Percentiles rank a stretch among this genome's conserved stretches.
phyloP scores from a whole-genome alignment of 108 stramenopile species.

The Cyclostephanos invisitatus region DNA sequence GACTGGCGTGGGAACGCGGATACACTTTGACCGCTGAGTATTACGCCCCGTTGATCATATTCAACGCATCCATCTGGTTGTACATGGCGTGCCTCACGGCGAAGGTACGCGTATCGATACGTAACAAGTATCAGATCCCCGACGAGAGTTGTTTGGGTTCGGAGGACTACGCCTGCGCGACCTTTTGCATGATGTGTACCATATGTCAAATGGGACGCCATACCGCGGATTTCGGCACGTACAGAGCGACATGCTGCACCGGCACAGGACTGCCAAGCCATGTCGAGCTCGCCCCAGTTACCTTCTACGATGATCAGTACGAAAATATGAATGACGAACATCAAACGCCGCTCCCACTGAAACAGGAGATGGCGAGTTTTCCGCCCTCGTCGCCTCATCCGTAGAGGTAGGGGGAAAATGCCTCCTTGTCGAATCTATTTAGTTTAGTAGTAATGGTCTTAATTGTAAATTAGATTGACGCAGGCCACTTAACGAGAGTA shows the following conservation, averaged over 20 bases:
- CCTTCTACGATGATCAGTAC: slow-evolving; percentile 38
- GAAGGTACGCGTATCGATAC: slow-evolving; percentile 59
- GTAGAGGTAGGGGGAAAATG: no score
- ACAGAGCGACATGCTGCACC: slow-evolving; percentile 50
- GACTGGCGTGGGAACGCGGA: slow-evolving; percentile 51
- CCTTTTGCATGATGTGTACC: slow-evolving; percentile 68
- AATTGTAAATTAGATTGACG: no score
- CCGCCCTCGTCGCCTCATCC: no score
- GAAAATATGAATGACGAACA: slow-evolving; percentile 21
- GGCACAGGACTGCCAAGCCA: slow-evolving; percentile 50
- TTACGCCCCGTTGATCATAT: slow-evolving; percentile 52
- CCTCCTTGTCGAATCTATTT: no score
- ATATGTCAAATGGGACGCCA: slow-evolving; percentile 84
- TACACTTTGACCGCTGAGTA: slow-evolving; percentile 30
- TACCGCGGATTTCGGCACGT: slow-evolving; percentile 72
- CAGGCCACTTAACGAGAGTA: no score
- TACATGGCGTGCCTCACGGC: slow-evolving; percentile 34
- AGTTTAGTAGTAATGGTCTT: no score
- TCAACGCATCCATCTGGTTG: slow-evolving; percentile 50
- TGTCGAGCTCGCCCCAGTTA: slow-evolving; percentile 45
- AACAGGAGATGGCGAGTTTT: no score
- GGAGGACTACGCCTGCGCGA: slow-evolving; percentile 59
- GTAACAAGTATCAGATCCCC: slow-evolving; percentile 69
- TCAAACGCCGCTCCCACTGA: not conserved
- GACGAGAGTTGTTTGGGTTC: slow-evolving; percentile 43